Percentiles rank a stretch among this genome's conserved stretches.
Conservation (phyloP, 768 basidiomycete species). For the Tylopilus sp. region DNA sequence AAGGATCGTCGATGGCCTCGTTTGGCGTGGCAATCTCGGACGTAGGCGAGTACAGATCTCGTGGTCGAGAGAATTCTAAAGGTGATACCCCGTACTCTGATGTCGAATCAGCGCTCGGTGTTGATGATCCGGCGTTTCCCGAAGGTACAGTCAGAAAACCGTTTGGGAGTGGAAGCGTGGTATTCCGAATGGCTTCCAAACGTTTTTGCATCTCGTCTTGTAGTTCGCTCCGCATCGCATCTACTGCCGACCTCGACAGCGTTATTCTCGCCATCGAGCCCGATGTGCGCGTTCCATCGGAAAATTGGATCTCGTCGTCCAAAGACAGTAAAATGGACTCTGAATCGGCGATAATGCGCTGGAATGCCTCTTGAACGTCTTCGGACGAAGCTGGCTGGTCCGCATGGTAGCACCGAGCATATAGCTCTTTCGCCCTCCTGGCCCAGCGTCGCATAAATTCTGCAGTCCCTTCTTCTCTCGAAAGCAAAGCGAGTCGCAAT, state of each 20-base stretch:
- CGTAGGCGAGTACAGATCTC: not conserved
- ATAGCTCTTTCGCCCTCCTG: conserved; percentile 45
- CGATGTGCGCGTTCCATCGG: conserved; percentile 22
- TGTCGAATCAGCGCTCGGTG: not conserved
- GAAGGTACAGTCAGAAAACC: not conserved
- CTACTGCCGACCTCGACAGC: conserved; percentile 47
- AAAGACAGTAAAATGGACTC: conserved; percentile 33
- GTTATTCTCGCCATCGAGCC: conserved; percentile 54
- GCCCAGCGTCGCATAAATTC: conserved; percentile 59
- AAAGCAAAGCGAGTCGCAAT: conserved; percentile 56
- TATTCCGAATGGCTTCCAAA: conserved; percentile 29
- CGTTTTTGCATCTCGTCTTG: conserved; percentile 52
- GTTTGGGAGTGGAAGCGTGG: not conserved
- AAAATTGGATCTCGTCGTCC: conserved; percentile 31
- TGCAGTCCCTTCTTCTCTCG: conserved; percentile 59
- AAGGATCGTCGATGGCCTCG: conserved; percentile 12
- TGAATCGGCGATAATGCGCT: conserved; percentile 34
- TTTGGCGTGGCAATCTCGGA: not conserved
- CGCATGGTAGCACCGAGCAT: conserved; percentile 23
- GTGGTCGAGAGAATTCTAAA: not conserved
- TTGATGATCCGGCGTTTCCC: not conserved
- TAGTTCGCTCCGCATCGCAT: conserved; percentile 54
- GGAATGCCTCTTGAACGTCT: conserved; percentile 26
- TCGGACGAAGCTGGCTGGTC: conserved; percentile 3
- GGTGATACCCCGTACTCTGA: not conserved